Conservation (phyloP, 2,329 filamentous ascomycete genomes). For the Zymoseptoria passerinii region DNA sequence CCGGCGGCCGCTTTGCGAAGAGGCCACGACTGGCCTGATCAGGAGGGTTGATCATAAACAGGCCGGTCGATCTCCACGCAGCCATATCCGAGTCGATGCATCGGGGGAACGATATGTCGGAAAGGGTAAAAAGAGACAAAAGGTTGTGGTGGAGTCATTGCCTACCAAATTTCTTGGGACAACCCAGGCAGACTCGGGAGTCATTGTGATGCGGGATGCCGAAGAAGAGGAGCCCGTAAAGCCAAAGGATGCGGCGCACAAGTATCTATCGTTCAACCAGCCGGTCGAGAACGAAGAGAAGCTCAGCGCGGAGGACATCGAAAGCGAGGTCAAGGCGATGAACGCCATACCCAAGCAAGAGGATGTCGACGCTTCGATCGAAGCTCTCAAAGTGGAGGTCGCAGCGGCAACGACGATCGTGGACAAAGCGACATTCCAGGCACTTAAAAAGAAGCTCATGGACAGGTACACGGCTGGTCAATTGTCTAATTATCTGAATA, state of each 20-base stretch:
- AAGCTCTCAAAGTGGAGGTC: constrained; percentile 17
- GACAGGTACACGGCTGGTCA: constrained; percentile 21
- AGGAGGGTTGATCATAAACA: neutral
- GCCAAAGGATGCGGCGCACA: neutral
- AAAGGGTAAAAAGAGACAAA: neutral
- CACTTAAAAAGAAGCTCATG: constrained; percentile 13
- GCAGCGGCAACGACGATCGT: constrained; percentile 8
- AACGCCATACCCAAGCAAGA: constrained; percentile 14
- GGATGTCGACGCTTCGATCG: constrained; percentile 25
- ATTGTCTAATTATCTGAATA: constrained; percentile 17
- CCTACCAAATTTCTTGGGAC: neutral
- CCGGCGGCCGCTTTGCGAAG: neutral
- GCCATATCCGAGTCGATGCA: neutral
- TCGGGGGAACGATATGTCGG: neutral
- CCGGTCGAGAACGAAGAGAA: neutral
- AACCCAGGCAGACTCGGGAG: neutral
- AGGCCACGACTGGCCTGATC: neutral
- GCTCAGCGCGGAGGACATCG: constrained; percentile 19
- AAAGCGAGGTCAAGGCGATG: constrained; percentile 12
- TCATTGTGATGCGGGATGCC: constrained; percentile 15
- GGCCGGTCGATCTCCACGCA: neutral
- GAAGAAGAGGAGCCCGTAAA: neutral
- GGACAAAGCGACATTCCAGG: constrained; percentile 15
- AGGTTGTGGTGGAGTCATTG: neutral
- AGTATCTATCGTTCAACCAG: neutral